Conservation (phyloP, 768 basidiomycete genomes). For the Collybia mongolica region DNA sequence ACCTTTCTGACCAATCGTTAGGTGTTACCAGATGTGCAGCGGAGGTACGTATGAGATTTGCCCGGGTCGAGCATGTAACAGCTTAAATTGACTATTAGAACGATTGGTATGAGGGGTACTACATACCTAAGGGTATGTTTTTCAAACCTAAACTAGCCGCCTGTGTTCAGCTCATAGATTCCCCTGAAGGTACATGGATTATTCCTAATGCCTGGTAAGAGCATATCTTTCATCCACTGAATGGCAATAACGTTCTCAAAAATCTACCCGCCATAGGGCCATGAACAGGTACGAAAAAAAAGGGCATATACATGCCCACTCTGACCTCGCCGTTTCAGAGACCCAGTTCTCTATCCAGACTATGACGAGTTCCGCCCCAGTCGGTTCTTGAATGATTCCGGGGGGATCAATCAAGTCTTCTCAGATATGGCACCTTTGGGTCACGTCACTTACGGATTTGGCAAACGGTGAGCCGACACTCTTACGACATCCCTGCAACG, state of each 20-base stretch:
- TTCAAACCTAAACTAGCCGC: background rate
- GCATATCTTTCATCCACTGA: background rate
- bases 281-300: background rate
- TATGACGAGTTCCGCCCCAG: slow-evolving; percentile 3
- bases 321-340: background rate
- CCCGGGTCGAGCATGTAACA: too few relatives aligned
- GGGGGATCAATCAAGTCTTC: too few relatives aligned
- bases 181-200: background rate
- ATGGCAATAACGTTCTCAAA: too few relatives aligned
- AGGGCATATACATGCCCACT: background rate
- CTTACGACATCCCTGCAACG: background rate
- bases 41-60: background rate
- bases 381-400: slow-evolving; percentile 1
- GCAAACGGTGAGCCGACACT: background rate
- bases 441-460: slow-evolving; percentile 2
- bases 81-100: background rate
- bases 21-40: background rate
- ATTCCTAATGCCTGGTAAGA: slow-evolving; percentile 1
- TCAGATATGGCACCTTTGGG: background rate
- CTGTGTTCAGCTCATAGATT: background rate
- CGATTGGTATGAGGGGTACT: slow-evolving; percentile 3
- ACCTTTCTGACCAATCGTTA: background rate
- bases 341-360: background rate
- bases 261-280: background rate
- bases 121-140: background rate